A percentile compares a stretch with the other conserved stretches of the same genome.
phyloP scores from a whole-genome alignment of 176 grass and related monocot species.

The Tillandsia fasciculata region DNA sequence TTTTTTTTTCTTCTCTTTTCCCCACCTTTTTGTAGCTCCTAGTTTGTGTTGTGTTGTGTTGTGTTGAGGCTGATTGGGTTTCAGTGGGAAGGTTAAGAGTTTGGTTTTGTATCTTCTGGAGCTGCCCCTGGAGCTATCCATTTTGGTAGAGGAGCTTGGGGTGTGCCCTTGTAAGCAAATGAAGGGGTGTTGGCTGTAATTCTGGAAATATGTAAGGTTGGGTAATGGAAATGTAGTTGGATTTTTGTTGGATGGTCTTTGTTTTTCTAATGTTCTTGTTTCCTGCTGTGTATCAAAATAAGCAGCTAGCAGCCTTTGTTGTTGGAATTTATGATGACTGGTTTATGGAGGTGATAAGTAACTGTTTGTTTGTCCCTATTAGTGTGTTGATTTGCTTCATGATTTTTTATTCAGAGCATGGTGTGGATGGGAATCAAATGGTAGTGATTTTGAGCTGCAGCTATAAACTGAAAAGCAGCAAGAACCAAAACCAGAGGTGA shows the following conservation, averaged over 20 bases:
- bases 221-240: background rate
- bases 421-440: background rate
- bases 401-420: background rate
- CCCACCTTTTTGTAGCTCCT: background rate
- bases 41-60: background rate
- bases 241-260: background rate
- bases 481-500: background rate
- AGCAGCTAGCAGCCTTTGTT: background rate
- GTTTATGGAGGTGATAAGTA: background rate
- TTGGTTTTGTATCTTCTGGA: too few species aligned
- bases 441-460: background rate
- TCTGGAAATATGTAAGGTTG: background rate
- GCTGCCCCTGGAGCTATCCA: background rate
- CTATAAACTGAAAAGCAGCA: background rate
- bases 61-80: background rate
- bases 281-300: slow-evolving; percentile 20
- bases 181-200: background rate
- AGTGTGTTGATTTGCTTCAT: background rate
- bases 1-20: background rate
- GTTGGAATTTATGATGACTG: slow-evolving; percentile 7
- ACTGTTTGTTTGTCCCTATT: slow-evolving; percentile 6
- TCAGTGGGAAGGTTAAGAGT: background rate
- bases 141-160: background rate
- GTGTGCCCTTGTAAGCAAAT: background rate
- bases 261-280: slow-evolving; percentile 7